Base-by-base conservation (phyloP, 2,329 filamentous ascomycete genomes). In the Cladosporium sp. region DNA sequence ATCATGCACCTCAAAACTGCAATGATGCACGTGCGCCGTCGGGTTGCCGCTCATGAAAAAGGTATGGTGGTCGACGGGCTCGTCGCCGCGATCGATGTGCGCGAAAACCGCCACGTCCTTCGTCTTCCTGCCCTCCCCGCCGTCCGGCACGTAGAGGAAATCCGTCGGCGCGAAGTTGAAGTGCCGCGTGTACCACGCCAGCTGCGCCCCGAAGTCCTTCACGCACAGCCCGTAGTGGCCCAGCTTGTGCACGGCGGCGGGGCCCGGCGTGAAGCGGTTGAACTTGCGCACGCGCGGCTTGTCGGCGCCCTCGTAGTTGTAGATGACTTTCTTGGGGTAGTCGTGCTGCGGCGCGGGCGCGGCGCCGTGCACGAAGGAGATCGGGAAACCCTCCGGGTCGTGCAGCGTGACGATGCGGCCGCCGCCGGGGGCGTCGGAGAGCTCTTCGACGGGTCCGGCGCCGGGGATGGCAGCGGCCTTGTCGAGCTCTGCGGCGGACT, bases 1-100 rank as follows among this genome's bases (percentile, higher is more conserved):
- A 65, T 88, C 84, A 60, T 85, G 80, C 4, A 85, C 83, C 68
- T 88, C 85, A 58, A 84, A 88, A 2, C 77, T 81, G 14, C 78
- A 79, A 68, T 88, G 85, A 64, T 88, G 84, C 2, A 87, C 77
- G 63, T 84, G 81, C 16, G 49, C 46, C 33, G 59, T 64, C 0
- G 63, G 60, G 18, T 72, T 69, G 51, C 61, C 58, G 55, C 67
- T 63, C 55, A 81, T 69, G 68, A 82, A 81, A 53, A 82, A 74
- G 2, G 68, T 70, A 59, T 83, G 80, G 59, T 83, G 80, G 60
- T 83, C 80, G 0, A 73, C 71, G 54, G 71, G 74, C 1, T 69
- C 66, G 0, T 68, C 59, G 0, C 79, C 80, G 1, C 74, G 68
- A 57, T 82, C 80, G 13, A 83, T 68, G 57, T 81, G 80, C 19